Percentiles rank a stretch among this genome's conserved stretches.
Conservation (phyloP, 2,329 filamentous ascomycete species). For the Sporothrix dimorphospora region DNA sequence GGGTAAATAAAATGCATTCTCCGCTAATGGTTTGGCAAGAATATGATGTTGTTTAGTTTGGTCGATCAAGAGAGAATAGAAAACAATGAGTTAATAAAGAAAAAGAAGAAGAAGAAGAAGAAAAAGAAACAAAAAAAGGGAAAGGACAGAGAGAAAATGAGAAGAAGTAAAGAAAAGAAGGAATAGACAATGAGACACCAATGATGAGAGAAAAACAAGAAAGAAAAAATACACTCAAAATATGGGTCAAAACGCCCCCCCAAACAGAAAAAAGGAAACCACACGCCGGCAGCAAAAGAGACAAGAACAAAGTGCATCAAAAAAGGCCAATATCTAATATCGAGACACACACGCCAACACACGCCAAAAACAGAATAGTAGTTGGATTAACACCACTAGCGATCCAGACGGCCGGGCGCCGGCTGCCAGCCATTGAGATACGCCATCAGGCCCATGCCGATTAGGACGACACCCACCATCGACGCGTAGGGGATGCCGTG, state of each 20-base stretch:
- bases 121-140: not conserved
- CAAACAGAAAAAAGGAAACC: not conserved
- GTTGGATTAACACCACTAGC: constrained; percentile 31
- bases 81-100: not conserved
- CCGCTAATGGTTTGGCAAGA: constrained; percentile 9
- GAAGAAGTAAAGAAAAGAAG: not conserved
- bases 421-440: constrained; percentile 82
- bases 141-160: not conserved
- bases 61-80: not conserved
- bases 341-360: not conserved
- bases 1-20: not conserved
- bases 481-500: constrained; percentile 75
- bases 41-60: not conserved
- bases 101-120: not conserved
- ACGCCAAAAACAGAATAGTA: not conserved
- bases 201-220: constrained; percentile 6
- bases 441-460: constrained; percentile 83
- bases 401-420: constrained; percentile 44
- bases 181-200: not conserved
- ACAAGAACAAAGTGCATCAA: not conserved
- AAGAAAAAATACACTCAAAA: not conserved
- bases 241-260: constrained; percentile 9
- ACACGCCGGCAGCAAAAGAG: not conserved
- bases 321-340: constrained; percentile 19
- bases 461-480: constrained; percentile 78